Conservation (phyloP, 257 asterid species). For the Solanum pinnatisectum region DNA sequence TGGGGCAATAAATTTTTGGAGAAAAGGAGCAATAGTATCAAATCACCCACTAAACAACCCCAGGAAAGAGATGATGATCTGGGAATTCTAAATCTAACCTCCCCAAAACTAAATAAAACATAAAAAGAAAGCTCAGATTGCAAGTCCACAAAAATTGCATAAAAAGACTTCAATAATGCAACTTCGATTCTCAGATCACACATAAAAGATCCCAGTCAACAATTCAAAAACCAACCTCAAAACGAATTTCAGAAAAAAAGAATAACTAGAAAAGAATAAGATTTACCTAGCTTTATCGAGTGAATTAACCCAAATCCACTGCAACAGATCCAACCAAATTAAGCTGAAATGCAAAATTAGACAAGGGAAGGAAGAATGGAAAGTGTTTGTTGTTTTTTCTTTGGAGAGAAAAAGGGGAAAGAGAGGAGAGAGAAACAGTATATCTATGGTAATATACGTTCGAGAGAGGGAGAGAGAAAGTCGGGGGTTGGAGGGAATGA, state of each 20-base stretch:
- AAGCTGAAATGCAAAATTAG: not conserved
- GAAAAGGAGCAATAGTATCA: not conserved
- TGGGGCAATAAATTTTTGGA: not conserved
- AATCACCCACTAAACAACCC: not conserved
- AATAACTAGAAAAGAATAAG: not conserved
- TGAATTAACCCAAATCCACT: not conserved
- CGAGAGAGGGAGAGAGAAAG: conserved; percentile 11
- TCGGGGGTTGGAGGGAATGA: conserved; percentile 39
- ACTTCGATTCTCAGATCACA: not conserved
- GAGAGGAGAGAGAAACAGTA: conserved; percentile 12
- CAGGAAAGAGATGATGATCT: not conserved
- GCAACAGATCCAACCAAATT: conserved; percentile 39
- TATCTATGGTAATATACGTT: conserved; percentile 3
- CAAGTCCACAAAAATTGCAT: not conserved
- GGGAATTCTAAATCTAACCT: not conserved
- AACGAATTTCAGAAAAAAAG: not conserved
- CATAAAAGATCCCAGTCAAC: not conserved
- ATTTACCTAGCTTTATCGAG: not conserved
- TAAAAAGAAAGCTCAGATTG: not conserved
- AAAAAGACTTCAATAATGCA: not conserved
- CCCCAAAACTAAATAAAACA: not conserved
- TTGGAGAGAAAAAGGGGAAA: conserved; percentile 7
- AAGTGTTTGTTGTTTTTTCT: not conserved
- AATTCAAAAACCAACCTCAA: not conserved
- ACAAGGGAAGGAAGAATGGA: not conserved